Percentiles rank a stretch among this genome's conserved stretches.
Evolutionary conservation across 495 filamentous ascomycete genomes (phyloP).

Genomic region (Trichoderma erinaceum): DNA sequence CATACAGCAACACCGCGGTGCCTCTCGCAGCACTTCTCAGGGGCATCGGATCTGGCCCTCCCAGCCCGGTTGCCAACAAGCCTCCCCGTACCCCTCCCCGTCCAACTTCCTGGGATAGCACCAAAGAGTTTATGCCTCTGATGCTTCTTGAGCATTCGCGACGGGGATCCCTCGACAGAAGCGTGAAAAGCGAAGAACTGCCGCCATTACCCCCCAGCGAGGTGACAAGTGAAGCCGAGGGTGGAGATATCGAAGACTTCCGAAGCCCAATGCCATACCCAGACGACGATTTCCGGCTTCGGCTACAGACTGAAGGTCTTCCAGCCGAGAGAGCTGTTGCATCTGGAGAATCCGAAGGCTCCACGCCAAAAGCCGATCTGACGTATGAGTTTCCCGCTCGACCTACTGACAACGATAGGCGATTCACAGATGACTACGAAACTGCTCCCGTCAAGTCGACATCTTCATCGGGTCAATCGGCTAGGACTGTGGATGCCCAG

Average conservation of each 20-base stretch:
- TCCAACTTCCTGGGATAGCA: slow-evolving; percentile 46
- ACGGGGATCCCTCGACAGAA: background rate
- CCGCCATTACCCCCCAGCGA: slow-evolving; percentile 32
- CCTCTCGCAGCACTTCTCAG: slow-evolving; percentile 43
- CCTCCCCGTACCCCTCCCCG: slow-evolving; percentile 31
- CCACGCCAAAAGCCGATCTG: slow-evolving; percentile 15
- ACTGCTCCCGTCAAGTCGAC: slow-evolving; percentile 27
- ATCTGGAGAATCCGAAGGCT: slow-evolving; percentile 16
- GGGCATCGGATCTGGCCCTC: slow-evolving; percentile 38
- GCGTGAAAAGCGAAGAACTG: slow-evolving; percentile 8
- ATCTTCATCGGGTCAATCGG: slow-evolving; percentile 24
- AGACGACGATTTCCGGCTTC: background rate
- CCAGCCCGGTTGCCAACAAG: slow-evolving; percentile 33
- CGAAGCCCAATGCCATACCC: slow-evolving; percentile 2
- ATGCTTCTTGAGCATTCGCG: slow-evolving; percentile 39
- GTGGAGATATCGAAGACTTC: background rate
- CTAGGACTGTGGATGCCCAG: slow-evolving; percentile 2
- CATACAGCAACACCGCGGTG: slow-evolving; percentile 43
- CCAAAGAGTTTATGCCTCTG: slow-evolving; percentile 44
- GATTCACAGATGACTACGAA: slow-evolving; percentile 4
- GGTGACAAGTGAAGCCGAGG: slow-evolving; percentile 8
- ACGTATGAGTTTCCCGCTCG: slow-evolving; percentile 19
- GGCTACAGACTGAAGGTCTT: background rate
- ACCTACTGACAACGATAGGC: slow-evolving; percentile 13
- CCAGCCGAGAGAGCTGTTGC: background rate